Evolutionary conservation across 2,329 filamentous ascomycete species (phyloP), one percentile per base, ranked within the genome.

Genomic region (Colletotrichum sp.): DNA sequence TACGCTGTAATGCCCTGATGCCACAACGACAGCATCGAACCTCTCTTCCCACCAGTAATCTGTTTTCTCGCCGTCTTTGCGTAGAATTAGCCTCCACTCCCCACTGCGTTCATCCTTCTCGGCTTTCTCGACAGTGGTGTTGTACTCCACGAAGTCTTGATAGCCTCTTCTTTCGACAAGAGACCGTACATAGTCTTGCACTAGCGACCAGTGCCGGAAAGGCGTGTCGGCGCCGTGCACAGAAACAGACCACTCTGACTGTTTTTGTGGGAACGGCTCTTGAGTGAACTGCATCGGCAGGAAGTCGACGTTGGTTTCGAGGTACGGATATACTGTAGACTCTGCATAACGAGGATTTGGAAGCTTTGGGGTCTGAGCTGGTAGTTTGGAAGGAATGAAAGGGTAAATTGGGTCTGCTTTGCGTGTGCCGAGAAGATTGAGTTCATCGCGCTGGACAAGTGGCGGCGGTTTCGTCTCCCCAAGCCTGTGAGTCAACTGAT

Each of bases 221-320:
- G 92, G 92, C 0, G 91, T 91, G 28, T 90, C 85, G 0, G 85
- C 79, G 0, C 92, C 92, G 75, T 94, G 90, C 21, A 82, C 71
- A 3, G 72, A 77, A 7, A 82, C 78, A 3, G 83, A 84, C 13
- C 79, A 78, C 26, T 83, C 75, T 44, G 80, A 83, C 1, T 78
- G 79, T 4, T 81, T 77, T 1, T 81, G 79, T 0, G 90, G 88
- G 15, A 93, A 90, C 0, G 86, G 85, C 69, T 93, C 91, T 75
- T 91, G 86, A 0, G 87, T 89, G 80, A 90, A 94, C 13, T 88
- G 86, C 92, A 94, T 94, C 0, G 90, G 86, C 3, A 88, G 79
- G 8, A 86, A 85, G 77, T 90, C 88, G 52, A 94, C 89, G 77
- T 94, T 94, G 4, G 92, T 94, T 79, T 94, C 91, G 24, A 94